phyloP scores from a whole-genome alignment of 371 early-diverging fungal genomes.

The Conidiobolus incongruus region DNA sequence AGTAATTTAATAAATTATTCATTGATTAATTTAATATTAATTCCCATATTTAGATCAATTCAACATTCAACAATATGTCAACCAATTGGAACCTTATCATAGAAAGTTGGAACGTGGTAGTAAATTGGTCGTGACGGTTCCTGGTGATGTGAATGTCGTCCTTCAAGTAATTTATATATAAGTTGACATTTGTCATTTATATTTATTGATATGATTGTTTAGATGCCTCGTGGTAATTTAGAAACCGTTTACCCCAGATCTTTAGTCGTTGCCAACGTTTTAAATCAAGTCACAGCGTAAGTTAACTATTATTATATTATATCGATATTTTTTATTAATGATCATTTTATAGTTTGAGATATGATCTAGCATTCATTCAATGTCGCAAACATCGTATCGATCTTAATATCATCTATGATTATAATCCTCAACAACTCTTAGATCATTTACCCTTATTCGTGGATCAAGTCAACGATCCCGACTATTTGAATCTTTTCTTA shows the following conservation, averaged over 20 bases:
- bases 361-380: constrained; percentile 51
- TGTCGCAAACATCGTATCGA: constrained; percentile 87
- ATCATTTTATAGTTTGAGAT: constrained; percentile 30
- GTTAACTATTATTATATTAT: too few relatives aligned
- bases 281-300: too few relatives aligned
- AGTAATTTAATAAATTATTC: background rate
- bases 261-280: constrained; percentile 61
- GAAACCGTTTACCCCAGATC: constrained; percentile 91
- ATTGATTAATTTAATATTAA: background rate
- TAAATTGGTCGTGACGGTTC: constrained; percentile 52
- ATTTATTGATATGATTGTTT: background rate
- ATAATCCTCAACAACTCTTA: constrained; percentile 40
- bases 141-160: constrained; percentile 42
- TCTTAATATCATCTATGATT: constrained; percentile 69
- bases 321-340: too few relatives aligned
- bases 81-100: constrained; percentile 2
- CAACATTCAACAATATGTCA: too few relatives aligned
- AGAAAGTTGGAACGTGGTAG: constrained; percentile 73
- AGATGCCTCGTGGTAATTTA: constrained; percentile 90
- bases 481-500: constrained; percentile 75
- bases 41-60: too few relatives aligned
- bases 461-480: constrained; percentile 50
- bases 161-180: constrained; percentile 48
- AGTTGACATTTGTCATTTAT: background rate
- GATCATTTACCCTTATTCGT: constrained; percentile 43